Base-by-base conservation (phyloP, 2,329 filamentous ascomycete species). In the Fusarium beomiforme region DNA sequence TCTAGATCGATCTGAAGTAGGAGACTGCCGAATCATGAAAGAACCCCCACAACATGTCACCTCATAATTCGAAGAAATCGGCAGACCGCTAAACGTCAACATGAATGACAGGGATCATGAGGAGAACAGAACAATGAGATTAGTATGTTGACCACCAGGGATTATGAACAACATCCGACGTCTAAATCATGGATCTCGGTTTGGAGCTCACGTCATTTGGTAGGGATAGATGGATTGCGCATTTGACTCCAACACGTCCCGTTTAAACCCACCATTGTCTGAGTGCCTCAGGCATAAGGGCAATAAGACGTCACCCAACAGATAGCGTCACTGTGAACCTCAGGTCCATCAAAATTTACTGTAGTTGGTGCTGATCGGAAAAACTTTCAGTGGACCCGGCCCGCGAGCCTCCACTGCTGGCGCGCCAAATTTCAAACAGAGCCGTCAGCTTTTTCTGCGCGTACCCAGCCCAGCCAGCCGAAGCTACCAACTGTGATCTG, bases 371-470 rank as follows among this genome's bases (percentile, higher is more conserved):
- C 33, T 66, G 59, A 64, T 73, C 75, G 75, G 73, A 77, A 77
- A 76, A 77, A 77, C 73, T 73, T 77, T 77, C 72, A 75, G 73
- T 77, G 75, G 75, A 67, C 39, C 66, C 70, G 61, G 65, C 66
- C 63, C 54, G 59, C 42, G 47, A 58, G 60, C 53, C 60, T 53
- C 64, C 64, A 67, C 58, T 65, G 69, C 59, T 68, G 62, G 71
- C 69, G 75, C 72, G 75, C 76, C 73, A 78, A 78, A 78, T 77
- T 77, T 78, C 75, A 54, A 70, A 67, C 59, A 67, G 59, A 70
- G 62, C 72, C 69, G 75, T 75, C 77, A 76, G 77, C 77, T 76
- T 79, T 79, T 76, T 78, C 76, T 77, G 78, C 78, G 78, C 75
- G 73, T 73, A 69, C 71, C 70, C 75, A 77, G 59, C 37, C 61